Evolutionary conservation across 1,284 basidiomycete species (phyloP), one percentile per base, ranked within the genome.

Genomic region (Volvariella surrecta): DNA sequence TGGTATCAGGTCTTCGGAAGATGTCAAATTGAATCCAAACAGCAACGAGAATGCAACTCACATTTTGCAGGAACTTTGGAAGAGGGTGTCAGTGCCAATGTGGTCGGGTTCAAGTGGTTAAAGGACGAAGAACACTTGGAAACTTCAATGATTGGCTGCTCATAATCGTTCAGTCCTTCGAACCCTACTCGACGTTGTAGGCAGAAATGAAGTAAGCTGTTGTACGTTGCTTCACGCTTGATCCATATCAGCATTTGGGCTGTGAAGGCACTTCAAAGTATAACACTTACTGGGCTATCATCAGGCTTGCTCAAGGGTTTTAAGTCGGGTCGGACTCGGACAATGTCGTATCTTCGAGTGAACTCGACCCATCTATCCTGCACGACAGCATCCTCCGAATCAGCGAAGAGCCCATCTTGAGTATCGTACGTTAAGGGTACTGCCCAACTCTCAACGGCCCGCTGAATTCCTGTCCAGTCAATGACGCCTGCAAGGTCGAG

Each of bases 281-380:
- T 37, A 7, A n/a, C 18, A 71, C 78, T 53, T 56, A 85, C 85
- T 28, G 65, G 62, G 47, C 76, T 79, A 55, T 84, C 81, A 19
- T 58, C 62, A 4, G 79, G 79, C 53, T 77, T 80, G 55, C 82
- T 86, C 42, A 83, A 58, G 21, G 87, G 87, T 3, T 68, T 80
- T 53, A 89, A 55, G 58, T 90, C 87, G 18, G 56, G 60, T 44
- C 86, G 67, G 30, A 88, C 55, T 39, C 57, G 62, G 20, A 74
- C 56, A 21, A 73, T 71, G 51, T 71, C 72, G 56, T 79, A 84
- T 43, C 81, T 68, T 49, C 80, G 67, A 1, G 84, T 88, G 53
- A 82, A 87, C 57, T 89, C 86, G n/a, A 76, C 72, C 62, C 69
- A 71, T 45, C 84, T 68, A 54, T 89, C 87, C 57, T 85, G 80